Conservation (phyloP, 257 asterid species). For the Plantago major region DNA sequence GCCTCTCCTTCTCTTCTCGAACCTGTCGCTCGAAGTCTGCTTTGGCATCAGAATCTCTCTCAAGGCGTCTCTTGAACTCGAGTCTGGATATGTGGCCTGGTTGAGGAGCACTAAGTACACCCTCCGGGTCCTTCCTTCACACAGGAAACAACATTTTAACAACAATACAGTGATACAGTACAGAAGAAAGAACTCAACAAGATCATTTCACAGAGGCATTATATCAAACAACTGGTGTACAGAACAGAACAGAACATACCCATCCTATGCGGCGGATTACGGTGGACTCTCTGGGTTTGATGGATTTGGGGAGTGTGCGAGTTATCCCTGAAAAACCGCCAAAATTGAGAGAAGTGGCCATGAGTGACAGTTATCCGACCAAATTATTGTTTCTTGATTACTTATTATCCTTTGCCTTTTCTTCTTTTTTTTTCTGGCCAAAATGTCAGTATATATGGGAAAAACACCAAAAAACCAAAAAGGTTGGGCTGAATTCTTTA, state of each 20-base stretch:
- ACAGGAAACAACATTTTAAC: slow-evolving; percentile 15
- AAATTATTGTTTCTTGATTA: not conserved
- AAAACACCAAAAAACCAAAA: too few species aligned
- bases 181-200: slow-evolving; percentile 3
- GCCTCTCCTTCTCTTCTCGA: slow-evolving; percentile 65
- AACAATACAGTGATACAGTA: not conserved
- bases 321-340: slow-evolving; percentile 28
- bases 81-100: slow-evolving; percentile 63
- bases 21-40: slow-evolving; percentile 73
- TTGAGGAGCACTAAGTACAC: slow-evolving; percentile 55
- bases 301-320: slow-evolving; percentile 30
- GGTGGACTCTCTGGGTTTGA: slow-evolving; percentile 32
- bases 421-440: too few species aligned
- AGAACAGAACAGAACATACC: slow-evolving; percentile 31
- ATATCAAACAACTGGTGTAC: not conserved
- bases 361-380: slow-evolving; percentile 32
- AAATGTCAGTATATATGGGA: too few species aligned
- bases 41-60: slow-evolving; percentile 63
- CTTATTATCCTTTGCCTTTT: slow-evolving; percentile 30
- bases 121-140: slow-evolving; percentile 88
- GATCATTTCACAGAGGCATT: too few species aligned
- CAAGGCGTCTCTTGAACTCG: slow-evolving; percentile 64
- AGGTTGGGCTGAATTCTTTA: too few species aligned
- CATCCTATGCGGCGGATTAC: slow-evolving; percentile 76
- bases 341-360: slow-evolving; percentile 53